Evolutionary conservation across 176 grass and related monocot genomes (phyloP).

Genomic region (Musa itinerans): DNA sequence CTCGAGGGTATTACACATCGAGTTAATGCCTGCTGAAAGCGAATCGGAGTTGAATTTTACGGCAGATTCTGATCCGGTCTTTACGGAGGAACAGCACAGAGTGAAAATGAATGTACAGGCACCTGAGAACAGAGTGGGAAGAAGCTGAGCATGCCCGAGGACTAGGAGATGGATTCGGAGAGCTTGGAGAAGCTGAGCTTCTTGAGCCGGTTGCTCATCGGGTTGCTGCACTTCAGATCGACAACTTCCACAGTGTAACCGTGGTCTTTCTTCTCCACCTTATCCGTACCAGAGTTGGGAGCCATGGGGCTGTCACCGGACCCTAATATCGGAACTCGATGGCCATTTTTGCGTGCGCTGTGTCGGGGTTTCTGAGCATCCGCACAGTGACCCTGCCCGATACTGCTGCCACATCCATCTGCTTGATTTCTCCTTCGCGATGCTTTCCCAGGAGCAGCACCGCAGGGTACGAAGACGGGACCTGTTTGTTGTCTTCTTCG

Average conservation of each 20-base stretch:
- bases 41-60: too few species aligned
- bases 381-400: conserved; percentile 2
- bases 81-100: background rate
- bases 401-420: conserved; percentile 16
- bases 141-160: background rate
- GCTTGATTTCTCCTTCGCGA: conserved; percentile 31
- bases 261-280: conserved; percentile 59
- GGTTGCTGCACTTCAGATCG: conserved; percentile 68
- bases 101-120: background rate
- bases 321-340: conserved; percentile 40
- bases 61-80: too few species aligned
- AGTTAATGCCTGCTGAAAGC: too few species aligned
- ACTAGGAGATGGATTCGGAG: conserved; percentile 79
- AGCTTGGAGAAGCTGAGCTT: conserved; percentile 98
- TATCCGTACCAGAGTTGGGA: conserved; percentile 13
- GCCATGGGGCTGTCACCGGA: conserved; percentile 28
- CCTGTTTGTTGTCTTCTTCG: conserved; percentile 41
- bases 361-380: conserved; percentile 39
- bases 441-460: conserved; percentile 46
- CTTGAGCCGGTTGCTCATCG: conserved; percentile 75
- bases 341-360: conserved; percentile 28
- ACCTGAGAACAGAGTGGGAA: background rate
- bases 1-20: too few species aligned
- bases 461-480: conserved; percentile 57
- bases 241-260: conserved; percentile 60